Evolutionary conservation across 352 stramenopile species (phyloP).

Genomic region (Globisporangium okanoganense): DNA sequence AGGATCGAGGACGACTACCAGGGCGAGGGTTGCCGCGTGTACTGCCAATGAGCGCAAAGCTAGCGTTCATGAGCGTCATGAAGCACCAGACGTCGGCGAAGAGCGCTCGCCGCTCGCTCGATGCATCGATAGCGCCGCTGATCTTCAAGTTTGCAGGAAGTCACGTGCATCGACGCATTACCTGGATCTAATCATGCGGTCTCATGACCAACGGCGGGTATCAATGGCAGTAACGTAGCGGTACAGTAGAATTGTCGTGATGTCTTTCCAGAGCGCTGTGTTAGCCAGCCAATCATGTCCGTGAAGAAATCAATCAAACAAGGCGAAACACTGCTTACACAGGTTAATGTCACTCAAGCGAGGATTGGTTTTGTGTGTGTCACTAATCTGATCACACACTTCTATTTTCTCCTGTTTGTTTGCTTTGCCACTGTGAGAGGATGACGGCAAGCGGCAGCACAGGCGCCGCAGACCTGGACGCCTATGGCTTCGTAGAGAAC

Average conservation of each 20-base stretch:
- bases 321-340: too few relatives aligned
- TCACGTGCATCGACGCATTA: neutral
- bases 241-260: too few relatives aligned
- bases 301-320: too few relatives aligned
- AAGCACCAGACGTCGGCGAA: neutral
- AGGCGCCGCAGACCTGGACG: neutral
- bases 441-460: neutral
- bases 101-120: neutral
- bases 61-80: neutral
- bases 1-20: neutral
- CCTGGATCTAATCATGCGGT: neutral
- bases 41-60: neutral
- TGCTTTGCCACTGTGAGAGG: neutral
- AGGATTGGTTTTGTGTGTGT: too few relatives aligned
- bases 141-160: neutral
- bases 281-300: too few relatives aligned
- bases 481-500: conserved; percentile 1
- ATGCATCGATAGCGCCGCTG: neutral
- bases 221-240: too few relatives aligned
- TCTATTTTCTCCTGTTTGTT: too few relatives aligned
- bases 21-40: neutral
- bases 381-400: too few relatives aligned
- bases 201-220: neutral
- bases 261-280: too few relatives aligned
- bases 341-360: too few relatives aligned